Conservation (phyloP, 1,284 basidiomycete species). For the Fomes fomentarius region DNA sequence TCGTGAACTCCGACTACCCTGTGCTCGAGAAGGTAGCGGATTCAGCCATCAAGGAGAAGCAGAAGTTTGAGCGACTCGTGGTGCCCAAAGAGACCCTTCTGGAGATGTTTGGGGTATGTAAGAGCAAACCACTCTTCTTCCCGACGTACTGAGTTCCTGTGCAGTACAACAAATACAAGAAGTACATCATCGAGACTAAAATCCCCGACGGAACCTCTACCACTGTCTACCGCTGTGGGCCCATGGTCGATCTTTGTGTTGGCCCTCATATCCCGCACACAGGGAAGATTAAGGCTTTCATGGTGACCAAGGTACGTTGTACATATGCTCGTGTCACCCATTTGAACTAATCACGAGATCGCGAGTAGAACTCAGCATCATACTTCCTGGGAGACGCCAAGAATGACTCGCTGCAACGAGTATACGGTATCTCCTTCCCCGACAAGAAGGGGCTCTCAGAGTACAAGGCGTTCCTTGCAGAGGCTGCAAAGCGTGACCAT, state of each 20-base stretch:
- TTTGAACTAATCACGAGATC: constrained; percentile 2
- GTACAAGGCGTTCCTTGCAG: constrained; percentile 95
- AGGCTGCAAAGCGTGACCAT: constrained; percentile 98
- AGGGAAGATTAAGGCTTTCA: constrained; percentile 95
- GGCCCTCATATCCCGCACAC: constrained; percentile 99
- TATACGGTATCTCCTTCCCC: constrained; percentile 99
- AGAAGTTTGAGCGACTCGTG: constrained; percentile 94
- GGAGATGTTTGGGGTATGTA: constrained; percentile 89
- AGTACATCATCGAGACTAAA: constrained; percentile 94
- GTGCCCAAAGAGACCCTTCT: constrained; percentile 93
- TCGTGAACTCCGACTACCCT: constrained; percentile 85
- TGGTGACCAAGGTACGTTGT: constrained; percentile 82
- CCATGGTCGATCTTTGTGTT: constrained; percentile 97
- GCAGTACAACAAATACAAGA: constrained; percentile 99
- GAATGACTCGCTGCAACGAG: constrained; percentile 95
- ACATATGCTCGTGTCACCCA: background rate
- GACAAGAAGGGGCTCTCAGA: constrained; percentile 96
- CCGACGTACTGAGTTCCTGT: too few species aligned
- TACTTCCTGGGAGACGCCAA: constrained; percentile 96
- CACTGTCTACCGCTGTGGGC: constrained; percentile 98
- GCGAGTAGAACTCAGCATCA: constrained; percentile 86
- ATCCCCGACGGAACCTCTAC: constrained; percentile 97
- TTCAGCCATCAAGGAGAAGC: constrained; percentile 92
- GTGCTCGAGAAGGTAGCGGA: constrained; percentile 90
- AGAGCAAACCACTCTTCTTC: background rate